Conservation (phyloP, 129 eudicot species). For the Chrysanthemum lavandulifolium region DNA sequence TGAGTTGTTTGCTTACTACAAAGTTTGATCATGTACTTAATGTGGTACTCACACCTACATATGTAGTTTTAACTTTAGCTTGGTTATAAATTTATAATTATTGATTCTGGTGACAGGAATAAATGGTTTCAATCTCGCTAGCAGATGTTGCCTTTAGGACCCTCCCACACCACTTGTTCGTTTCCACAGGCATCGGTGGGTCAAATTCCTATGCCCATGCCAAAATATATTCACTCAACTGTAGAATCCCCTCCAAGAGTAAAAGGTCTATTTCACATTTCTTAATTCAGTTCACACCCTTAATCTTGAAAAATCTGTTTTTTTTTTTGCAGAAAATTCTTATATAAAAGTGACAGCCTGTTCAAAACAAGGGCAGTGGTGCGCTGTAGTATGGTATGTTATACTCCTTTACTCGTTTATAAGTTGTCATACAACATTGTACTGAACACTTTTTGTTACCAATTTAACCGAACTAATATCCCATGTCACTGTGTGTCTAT, state of each 20-base stretch:
- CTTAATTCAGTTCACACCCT: neutral
- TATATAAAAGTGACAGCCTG: slow-evolving; percentile 14
- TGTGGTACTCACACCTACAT: neutral
- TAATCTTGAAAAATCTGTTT: neutral
- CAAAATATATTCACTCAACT: slow-evolving; percentile 22
- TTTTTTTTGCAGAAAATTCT: slow-evolving; percentile 21
- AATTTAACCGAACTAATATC: neutral
- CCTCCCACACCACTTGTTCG: slow-evolving; percentile 20
- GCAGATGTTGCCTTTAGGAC: slow-evolving; percentile 30
- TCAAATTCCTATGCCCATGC: slow-evolving; percentile 15
- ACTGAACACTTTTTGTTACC: neutral
- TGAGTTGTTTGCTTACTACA: too few species aligned
- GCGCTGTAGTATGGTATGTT: slow-evolving; percentile 44
- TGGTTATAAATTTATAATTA: slow-evolving; percentile 5
- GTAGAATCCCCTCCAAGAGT: slow-evolving; percentile 22
- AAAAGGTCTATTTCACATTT: slow-evolving; percentile 25
- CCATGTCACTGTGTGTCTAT: neutral
- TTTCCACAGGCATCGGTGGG: slow-evolving; percentile 15
- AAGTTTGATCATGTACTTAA: neutral
- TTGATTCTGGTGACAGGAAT: slow-evolving; percentile 34
- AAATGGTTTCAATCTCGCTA: slow-evolving; percentile 38
- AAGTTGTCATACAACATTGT: neutral
- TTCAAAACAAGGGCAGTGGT: slow-evolving; percentile 34
- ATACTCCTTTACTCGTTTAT: neutral
- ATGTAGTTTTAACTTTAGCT: slow-evolving; percentile 3